Base-by-base conservation (phyloP, 2,329 filamentous ascomycete genomes). In the Chrysosporium queenslandicum region DNA sequence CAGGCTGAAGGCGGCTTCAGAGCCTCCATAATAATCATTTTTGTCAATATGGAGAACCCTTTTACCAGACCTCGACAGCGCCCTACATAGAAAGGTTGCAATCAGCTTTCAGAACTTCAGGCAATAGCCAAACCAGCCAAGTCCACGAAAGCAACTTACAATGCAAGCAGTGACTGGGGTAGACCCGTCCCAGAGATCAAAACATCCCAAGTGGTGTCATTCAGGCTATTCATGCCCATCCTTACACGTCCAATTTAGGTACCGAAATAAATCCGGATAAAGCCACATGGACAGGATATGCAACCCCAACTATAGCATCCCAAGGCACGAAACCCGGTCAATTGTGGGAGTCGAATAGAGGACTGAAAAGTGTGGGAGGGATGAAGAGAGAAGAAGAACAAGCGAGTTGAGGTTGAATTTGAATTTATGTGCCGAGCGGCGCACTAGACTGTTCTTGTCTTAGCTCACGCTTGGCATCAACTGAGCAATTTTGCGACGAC, bases 41-140 rank as follows among this genome's bases (percentile, higher is more conserved):
- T 80, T 78, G 66, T 97, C 91, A 66, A 96, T 74, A 67, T 97
- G 91, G 55, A 97, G 79, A 59, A 96, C 80, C 63, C 87, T 92
- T 76, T 94, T 94, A 66, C 83, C 84, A 57, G 89, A 94, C 64
- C 90, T 85, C 60, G 91, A 97, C 62, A 97, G 78, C 63, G 91
- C 86, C 78, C 91, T 97, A 77, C 59, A 58, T n/a, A 32, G 36
- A 32, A n/a, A n/a, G n/a, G n/a, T n/a, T n/a, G n/a, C n/a, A n/a
- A n/a, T n/a, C 8, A 14, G 11, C 14, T 25, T 20, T 49, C n/a
- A 36, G 30, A 14, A 32, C 14, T n/a, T 3, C 5, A 16, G 29
- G 11, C 27, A 9, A 9, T 32, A 39, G 21, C 18, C 9, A 40
- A 18, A 11, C 14, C 21, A 43, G 40, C 32, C 30, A n/a, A n/a